Percentiles rank a stretch among this genome's conserved stretches.
Conservation (phyloP, 345 rosid genomes). For the Eucalyptus cladocalyx region DNA sequence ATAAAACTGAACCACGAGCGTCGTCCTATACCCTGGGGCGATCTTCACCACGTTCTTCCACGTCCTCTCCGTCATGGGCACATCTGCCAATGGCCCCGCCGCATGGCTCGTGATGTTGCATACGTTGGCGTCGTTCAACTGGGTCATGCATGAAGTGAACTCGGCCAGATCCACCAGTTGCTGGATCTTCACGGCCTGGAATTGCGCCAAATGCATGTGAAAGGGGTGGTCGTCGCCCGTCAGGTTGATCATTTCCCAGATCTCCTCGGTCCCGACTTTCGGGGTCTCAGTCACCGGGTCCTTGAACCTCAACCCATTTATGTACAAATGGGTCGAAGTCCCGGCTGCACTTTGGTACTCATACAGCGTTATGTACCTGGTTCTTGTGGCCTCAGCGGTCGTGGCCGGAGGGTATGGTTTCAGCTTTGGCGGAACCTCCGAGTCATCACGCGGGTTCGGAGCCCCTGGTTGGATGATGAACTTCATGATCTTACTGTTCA, state of each 20-base stretch:
- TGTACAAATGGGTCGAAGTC: constrained; percentile 67
- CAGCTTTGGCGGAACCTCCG: constrained; percentile 24
- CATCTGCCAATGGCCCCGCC: constrained; percentile 33
- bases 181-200: constrained; percentile 52
- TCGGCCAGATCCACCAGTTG: constrained; percentile 18
- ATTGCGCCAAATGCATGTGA: constrained; percentile 69
- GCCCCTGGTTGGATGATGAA: constrained; percentile 22
- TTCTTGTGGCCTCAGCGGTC: constrained; percentile 7
- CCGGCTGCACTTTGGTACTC: constrained; percentile 37
- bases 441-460: constrained; percentile 17
- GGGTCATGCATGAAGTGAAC: constrained; percentile 54
- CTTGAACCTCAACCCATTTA: constrained; percentile 47
- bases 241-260: constrained; percentile 76
- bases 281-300: constrained; percentile 53
- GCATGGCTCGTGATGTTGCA: constrained; percentile 41
- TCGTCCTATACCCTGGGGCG: constrained; percentile 43
- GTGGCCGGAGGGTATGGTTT: constrained; percentile 25
- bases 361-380: constrained; percentile 59
- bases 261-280: constrained; percentile 47
- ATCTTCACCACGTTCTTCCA: constrained; percentile 91
- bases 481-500: constrained; percentile 54
- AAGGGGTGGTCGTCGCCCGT: constrained; percentile 80
- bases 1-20: constrained; percentile 40
- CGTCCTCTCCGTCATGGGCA: constrained; percentile 51
- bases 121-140: constrained; percentile 37